phyloP scores from a whole-genome alignment of 2,329 filamentous ascomycete genomes.

The Raffaelea deltoideospora region DNA sequence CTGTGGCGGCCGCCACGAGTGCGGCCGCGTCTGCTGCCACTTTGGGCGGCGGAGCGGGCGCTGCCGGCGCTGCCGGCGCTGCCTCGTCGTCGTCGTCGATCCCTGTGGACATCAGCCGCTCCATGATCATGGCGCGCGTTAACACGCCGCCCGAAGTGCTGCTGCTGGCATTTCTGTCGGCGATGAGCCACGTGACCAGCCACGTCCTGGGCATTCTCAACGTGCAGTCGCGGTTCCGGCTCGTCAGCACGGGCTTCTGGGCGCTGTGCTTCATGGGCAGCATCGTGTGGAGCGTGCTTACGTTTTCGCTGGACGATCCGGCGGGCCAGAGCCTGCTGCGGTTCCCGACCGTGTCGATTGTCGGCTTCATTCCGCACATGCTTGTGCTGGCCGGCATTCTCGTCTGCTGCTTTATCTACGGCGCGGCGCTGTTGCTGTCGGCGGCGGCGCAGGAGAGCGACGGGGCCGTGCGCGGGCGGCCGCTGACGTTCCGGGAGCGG shows the following conservation, averaged over 20 bases:
- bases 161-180: slow-evolving; percentile 73
- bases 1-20: slow-evolving; percentile 9
- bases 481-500: slow-evolving; percentile 38
- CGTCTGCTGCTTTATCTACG: slow-evolving; percentile 63
- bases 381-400: slow-evolving; percentile 67
- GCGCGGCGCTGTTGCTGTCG: slow-evolving; percentile 59
- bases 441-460: slow-evolving; percentile 29
- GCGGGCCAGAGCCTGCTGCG: slow-evolving; percentile 53
- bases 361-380: slow-evolving; percentile 91
- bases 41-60: slow-evolving; percentile 2
- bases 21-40: slow-evolving; percentile 9
- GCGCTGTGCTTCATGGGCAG: slow-evolving; percentile 78
- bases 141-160: slow-evolving; percentile 86
- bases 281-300: slow-evolving; percentile 61
- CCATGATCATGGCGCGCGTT: slow-evolving; percentile 60
- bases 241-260: slow-evolving; percentile 81
- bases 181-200: slow-evolving; percentile 76
- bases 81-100: slow-evolving; percentile 12
- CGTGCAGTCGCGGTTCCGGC: slow-evolving; percentile 62
- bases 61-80: neutral
- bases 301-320: slow-evolving; percentile 45
- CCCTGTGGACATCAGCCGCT: slow-evolving; percentile 37
- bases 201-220: slow-evolving; percentile 70
- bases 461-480: neutral
- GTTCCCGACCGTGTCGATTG: slow-evolving; percentile 87